A percentile compares a stretch with the other conserved stretches of the same genome.
These are phyloP conservation scores for Phytomonas francai DNA, from an alignment of 208 protist species.

Conservation along the genomic window DNA sequence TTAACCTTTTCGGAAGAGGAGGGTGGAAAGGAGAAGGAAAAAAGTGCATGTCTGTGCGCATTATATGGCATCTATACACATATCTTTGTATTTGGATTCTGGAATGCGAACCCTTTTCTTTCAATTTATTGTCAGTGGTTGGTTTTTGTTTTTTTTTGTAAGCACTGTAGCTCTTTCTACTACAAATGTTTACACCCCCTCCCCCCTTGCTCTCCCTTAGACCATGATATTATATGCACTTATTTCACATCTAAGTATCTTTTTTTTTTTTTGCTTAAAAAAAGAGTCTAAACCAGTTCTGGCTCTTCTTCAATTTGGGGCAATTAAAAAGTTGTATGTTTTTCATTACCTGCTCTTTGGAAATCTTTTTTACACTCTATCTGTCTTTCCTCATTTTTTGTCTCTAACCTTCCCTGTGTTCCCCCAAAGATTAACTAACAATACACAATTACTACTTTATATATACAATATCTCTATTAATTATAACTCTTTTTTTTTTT, in stretches of 20 bases:
- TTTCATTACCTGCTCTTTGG: neutral
- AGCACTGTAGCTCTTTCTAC: neutral
- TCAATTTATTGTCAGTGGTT: neutral
- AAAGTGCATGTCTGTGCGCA: too few relatives aligned
- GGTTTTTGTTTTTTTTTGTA: neutral
- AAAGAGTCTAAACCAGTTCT: too few relatives aligned
- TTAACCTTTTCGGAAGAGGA: constrained; percentile 1
- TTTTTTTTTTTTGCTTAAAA: too few relatives aligned
- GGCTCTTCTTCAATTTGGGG: neutral
- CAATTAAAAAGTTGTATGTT: neutral
- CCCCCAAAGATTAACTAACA: neutral
- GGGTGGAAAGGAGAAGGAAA: neutral
- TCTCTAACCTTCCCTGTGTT: neutral
- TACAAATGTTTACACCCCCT: neutral
- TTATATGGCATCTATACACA: neutral
- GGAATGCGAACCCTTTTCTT: neutral
- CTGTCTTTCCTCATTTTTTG: neutral
- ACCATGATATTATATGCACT: too few relatives aligned
- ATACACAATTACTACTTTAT: constrained; percentile 6
- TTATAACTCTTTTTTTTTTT: constrained; percentile 1
- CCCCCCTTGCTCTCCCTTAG: too few relatives aligned
- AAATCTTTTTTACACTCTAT: neutral
- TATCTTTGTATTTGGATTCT: too few relatives aligned
- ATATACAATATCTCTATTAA: constrained; percentile 9
- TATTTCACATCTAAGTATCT: too few relatives aligned